Evolutionary conservation across 257 asterid species (phyloP).

Genomic region (Jaltomata sinuosa): DNA sequence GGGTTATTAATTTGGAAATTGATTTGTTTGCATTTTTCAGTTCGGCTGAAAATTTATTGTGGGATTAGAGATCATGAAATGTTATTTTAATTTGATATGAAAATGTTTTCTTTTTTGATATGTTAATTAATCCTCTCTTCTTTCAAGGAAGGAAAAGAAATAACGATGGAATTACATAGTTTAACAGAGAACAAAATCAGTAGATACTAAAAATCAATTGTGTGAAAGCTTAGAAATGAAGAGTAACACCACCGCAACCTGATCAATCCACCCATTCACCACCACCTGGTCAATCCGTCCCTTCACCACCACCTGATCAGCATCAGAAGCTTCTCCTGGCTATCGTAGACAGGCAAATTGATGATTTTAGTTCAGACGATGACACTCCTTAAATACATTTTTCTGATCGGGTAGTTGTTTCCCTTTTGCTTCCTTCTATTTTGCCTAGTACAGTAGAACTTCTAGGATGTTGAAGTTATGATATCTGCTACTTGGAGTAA

Average conservation of each 20-base stretch:
- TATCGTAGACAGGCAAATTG: conserved; percentile 44
- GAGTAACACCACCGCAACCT: too few species aligned
- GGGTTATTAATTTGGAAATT: too few species aligned
- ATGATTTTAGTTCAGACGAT: conserved; percentile 54
- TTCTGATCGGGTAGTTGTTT: background rate
- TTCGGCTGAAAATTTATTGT: background rate
- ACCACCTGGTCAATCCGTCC: conserved; percentile 21
- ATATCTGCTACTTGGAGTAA: background rate
- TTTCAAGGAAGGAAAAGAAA: background rate
- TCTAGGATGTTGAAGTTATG: background rate
- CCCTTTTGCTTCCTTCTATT: background rate
- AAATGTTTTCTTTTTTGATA: background rate
- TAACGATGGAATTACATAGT: background rate
- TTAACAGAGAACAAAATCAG: background rate
- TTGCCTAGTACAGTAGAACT: background rate
- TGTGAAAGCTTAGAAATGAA: background rate
- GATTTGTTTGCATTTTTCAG: background rate
- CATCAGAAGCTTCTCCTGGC: conserved; percentile 47
- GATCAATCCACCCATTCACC: too few species aligned
- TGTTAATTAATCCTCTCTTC: background rate
- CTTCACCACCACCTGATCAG: conserved; percentile 10
- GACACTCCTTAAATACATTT: conserved; percentile 21
- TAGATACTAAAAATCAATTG: background rate
- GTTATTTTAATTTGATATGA: background rate
- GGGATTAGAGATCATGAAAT: background rate